Evolutionary conservation across 2,329 filamentous ascomycete species (phyloP).

Genomic region (Thelonectria discophora): DNA sequence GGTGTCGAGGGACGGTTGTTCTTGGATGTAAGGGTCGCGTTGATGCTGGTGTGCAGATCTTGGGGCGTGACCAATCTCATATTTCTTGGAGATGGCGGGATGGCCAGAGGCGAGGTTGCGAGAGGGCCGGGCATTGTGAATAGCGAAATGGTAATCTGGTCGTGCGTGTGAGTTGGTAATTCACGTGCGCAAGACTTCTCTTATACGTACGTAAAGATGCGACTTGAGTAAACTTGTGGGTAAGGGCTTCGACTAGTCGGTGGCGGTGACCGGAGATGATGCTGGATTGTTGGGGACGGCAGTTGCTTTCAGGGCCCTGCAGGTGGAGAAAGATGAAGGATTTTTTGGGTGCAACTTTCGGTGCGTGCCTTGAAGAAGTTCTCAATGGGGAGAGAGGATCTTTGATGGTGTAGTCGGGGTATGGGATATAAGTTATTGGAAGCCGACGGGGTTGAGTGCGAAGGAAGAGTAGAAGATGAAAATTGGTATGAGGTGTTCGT

Average conservation of each 20-base stretch:
- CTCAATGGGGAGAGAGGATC: background rate
- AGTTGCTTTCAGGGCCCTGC: conserved; percentile 2
- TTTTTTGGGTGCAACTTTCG: conserved; percentile 2
- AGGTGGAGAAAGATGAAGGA: conserved; percentile 8
- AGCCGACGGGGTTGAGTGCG: background rate
- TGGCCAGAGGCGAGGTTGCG: conserved; percentile 56
- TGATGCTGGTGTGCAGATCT: conserved; percentile 64
- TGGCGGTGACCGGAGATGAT: conserved; percentile 22
- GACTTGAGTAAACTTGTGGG: conserved; percentile 42
- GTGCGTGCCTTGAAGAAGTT: conserved; percentile 1
- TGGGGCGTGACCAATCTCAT: conserved; percentile 56
- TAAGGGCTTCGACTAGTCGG: conserved; percentile 33
- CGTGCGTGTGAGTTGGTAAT: conserved; percentile 17
- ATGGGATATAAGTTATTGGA: background rate
- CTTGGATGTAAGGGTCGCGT: conserved; percentile 58
- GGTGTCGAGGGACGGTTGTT: conserved; percentile 55
- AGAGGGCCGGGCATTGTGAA: conserved; percentile 49
- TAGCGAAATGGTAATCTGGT: conserved; percentile 14
- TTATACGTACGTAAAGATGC: conserved; percentile 38
- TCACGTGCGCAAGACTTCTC: background rate
- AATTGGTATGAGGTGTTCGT: conserved; percentile 4
- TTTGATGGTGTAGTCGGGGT: background rate
- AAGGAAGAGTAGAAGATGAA: conserved; percentile 1
- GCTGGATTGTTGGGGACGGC: conserved; percentile 27
- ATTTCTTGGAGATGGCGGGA: conserved; percentile 57